Conservation (phyloP, 1,284 basidiomycete species). For the Schizopora paradoxa region DNA sequence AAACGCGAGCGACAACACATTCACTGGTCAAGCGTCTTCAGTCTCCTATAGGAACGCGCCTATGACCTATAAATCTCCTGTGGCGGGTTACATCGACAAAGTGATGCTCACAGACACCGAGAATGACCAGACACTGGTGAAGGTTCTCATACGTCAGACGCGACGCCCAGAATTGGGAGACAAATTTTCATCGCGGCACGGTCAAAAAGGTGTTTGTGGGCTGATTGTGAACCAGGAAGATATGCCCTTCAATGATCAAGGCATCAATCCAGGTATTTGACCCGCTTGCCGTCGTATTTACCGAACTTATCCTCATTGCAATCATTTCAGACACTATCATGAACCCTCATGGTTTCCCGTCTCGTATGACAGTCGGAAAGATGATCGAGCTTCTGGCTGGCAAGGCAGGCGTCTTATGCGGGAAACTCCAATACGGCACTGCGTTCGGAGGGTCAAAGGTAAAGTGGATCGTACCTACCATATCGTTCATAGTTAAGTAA, state of each 20-base stretch:
- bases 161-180: slow-evolving; percentile 95
- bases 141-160: slow-evolving; percentile 97
- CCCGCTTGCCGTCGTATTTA: neutral
- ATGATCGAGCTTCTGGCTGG: slow-evolving; percentile 99
- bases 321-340: slow-evolving; percentile 84
- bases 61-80: slow-evolving; percentile 88
- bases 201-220: slow-evolving; percentile 98
- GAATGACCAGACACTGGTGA: slow-evolving; percentile 96
- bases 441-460: slow-evolving; percentile 97
- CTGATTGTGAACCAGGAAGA: slow-evolving; percentile 98
- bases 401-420: slow-evolving; percentile 88
- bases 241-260: slow-evolving; percentile 98
- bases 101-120: slow-evolving; percentile 95
- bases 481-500: slow-evolving; percentile 16
- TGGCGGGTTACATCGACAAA: slow-evolving; percentile 95
- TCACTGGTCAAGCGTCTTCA: slow-evolving; percentile 71
- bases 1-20: slow-evolving; percentile 83
- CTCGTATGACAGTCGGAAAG: slow-evolving; percentile 99
- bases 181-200: slow-evolving; percentile 98
- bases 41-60: slow-evolving; percentile 88
- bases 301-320: slow-evolving; percentile 10
- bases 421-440: slow-evolving; percentile 89
- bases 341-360: slow-evolving; percentile 99
- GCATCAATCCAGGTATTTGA: slow-evolving; percentile 79
- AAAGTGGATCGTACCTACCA: slow-evolving; percentile 15